A percentile compares a stretch with the other conserved stretches of the same genome.
phyloP scores from a whole-genome alignment of 139 green algal genomes.

The Limnomonas spitsbergensis region DNA sequence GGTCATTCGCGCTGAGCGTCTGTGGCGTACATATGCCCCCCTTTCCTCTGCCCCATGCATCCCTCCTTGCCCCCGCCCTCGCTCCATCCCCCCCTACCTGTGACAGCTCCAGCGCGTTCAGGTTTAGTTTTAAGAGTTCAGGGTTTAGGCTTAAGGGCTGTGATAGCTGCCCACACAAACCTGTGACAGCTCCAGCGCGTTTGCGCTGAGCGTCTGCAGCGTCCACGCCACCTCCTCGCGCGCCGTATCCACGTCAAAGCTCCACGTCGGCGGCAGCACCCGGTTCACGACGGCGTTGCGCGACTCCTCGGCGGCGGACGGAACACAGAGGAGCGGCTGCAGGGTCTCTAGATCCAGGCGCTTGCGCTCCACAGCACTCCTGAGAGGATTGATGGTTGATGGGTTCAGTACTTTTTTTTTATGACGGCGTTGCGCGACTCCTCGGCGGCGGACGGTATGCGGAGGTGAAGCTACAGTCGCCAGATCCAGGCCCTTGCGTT shows the following conservation, averaged over 20 bases:
- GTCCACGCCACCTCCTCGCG: slow-evolving; percentile 70
- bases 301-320: slow-evolving; percentile 16
- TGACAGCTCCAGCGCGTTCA: no score
- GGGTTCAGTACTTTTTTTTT: no score
- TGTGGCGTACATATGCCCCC: no score
- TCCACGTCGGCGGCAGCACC: slow-evolving; percentile 50
- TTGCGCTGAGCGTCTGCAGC: slow-evolving; percentile 69
- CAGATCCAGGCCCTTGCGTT: slow-evolving; percentile 58
- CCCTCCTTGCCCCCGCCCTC: no score
- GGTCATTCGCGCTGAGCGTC: no score
- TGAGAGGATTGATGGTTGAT: no score
- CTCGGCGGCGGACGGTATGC: slow-evolving; percentile 11
- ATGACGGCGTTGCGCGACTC: slow-evolving; percentile 24
- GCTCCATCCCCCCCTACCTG: no score
- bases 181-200: slow-evolving; percentile 61
- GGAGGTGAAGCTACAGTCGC: slow-evolving; percentile 44
- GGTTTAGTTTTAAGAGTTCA: no score
- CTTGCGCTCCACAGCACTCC: slow-evolving; percentile 47
- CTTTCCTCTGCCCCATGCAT: no score
- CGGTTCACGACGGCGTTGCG: slow-evolving; percentile 27
- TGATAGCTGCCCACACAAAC: no score
- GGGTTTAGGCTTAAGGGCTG: no score
- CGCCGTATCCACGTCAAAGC: slow-evolving; percentile 49
- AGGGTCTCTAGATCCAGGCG: slow-evolving; percentile 55
- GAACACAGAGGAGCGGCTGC: slow-evolving; percentile 40